Evolutionary conservation across 345 rosid species (phyloP), one percentile per base, ranked within the genome.

Genomic region (Carallia pectinifolia): DNA sequence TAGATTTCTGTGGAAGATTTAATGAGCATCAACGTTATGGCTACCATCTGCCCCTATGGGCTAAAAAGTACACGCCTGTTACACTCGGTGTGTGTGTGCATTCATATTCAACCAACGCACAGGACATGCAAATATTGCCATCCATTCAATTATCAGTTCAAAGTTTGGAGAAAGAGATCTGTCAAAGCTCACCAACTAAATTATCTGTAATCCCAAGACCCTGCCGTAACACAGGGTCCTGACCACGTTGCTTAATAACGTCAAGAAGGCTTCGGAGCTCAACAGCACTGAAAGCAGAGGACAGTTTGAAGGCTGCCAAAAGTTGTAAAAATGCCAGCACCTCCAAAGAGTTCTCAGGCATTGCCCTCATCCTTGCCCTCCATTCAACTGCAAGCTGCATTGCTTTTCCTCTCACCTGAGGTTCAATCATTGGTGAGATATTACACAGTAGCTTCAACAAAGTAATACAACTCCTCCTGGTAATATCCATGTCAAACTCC

Each of bases 401-500:
- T 34, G 70, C 61, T 34, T 33, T 48, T n/a, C 36, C 48, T 36
- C 19, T 67, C 18, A 67, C 47, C 7, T 53, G 12, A 6, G 31
- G 33, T 1, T n/a, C 56, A 1, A 53, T 37, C 19, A 54, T 31
- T 0, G 61, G 70, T 5, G 61, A 53, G 47, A 53, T 16, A 7
- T 36, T 34, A 53, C 16, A 36, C 7, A 68, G n/a, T 23, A 19
- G 53, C 63, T 37, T 52, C 36, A 68, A 13, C 53, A 56, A 13
- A 19, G 15, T 8, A 56, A 52, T 4, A 34, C 56, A 30, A 52
- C 29, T 23, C 73, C 72, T 72, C 61, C 71, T 63, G 48, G 50
- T 47, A 7, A 50, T 48, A 29, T 55, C 30, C 23, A 27, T 39
- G n/a, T 64, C 71, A 54, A 74, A 77, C 61, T 67, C 66, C 9